A percentile compares a stretch with the other conserved stretches of the same genome.
phyloP scores from a whole-genome alignment of 2,329 filamentous ascomycete species.

The Arthrocladium fulminans region DNA sequence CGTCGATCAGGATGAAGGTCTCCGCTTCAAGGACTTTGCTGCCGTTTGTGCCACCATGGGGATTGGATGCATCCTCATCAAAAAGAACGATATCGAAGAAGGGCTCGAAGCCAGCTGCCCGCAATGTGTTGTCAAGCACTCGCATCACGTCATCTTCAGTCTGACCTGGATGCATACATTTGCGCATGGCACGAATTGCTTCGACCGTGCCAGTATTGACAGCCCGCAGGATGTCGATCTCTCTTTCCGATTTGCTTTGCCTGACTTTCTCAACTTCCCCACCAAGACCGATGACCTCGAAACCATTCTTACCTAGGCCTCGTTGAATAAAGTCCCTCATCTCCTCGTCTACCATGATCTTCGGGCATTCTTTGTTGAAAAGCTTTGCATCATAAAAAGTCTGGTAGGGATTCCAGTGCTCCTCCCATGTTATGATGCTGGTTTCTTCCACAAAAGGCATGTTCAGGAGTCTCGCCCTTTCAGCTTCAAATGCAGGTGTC shows the following conservation, averaged over 20 bases:
- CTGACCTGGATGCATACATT: slow-evolving; percentile 44
- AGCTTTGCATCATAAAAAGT: slow-evolving; percentile 35
- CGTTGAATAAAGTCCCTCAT: slow-evolving; percentile 56
- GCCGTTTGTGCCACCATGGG: slow-evolving; percentile 35
- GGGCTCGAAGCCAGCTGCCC: slow-evolving; percentile 45
- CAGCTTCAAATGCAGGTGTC: slow-evolving; percentile 53
- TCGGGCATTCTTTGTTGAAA: slow-evolving; percentile 1
- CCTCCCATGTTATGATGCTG: slow-evolving; percentile 52
- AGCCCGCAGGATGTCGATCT: slow-evolving; percentile 50
- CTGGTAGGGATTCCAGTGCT: slow-evolving; percentile 56
- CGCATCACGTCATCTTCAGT: slow-evolving; percentile 50
- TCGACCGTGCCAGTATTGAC: slow-evolving; percentile 58
- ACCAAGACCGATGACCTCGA: slow-evolving; percentile 47
- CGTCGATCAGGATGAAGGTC: slow-evolving; percentile 55
- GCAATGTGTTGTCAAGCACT: slow-evolving; percentile 48
- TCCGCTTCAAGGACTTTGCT: slow-evolving; percentile 44
- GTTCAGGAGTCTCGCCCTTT: slow-evolving; percentile 48
- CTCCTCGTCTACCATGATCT: slow-evolving; percentile 57
- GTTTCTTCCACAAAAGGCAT: slow-evolving; percentile 48
- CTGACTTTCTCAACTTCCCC: slow-evolving; percentile 50
- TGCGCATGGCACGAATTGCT: slow-evolving; percentile 50
- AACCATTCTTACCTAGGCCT: slow-evolving; percentile 46
- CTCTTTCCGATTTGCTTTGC: slow-evolving; percentile 49
- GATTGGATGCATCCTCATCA: slow-evolving; percentile 36
- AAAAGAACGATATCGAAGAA: slow-evolving; percentile 60